Percentiles rank a stretch among this genome's conserved stretches.
Evolutionary conservation across 345 rosid species (phyloP).

Genomic region (Nasturtium officinale): DNA sequence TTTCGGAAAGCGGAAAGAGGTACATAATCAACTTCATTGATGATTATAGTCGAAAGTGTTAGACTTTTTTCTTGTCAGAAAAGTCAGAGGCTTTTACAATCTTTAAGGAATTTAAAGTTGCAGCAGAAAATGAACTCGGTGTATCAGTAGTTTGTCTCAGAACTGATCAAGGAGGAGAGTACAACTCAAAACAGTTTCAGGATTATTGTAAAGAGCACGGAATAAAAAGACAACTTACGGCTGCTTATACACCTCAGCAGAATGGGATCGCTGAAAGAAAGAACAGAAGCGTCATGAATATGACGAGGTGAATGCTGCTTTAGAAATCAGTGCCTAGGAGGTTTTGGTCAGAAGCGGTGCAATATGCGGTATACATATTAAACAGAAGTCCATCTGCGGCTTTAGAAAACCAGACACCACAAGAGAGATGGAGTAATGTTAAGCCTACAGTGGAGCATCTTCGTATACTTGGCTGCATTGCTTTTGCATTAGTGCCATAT

Average conservation of each 20-base stretch:
- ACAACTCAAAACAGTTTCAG: rapidly evolving
- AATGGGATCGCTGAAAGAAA: neutral
- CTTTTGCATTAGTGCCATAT: neutral
- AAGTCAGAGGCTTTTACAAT: neutral
- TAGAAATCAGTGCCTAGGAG: rapidly evolving
- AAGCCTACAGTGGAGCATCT: neutral
- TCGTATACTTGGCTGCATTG: neutral
- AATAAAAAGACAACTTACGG: neutral
- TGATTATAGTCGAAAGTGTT: neutral
- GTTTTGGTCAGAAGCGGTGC: neutral
- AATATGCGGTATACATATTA: neutral
- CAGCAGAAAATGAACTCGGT: neutral
- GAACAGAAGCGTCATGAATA: neutral
- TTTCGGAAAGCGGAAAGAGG: neutral
- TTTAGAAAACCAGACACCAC: rapidly evolving
- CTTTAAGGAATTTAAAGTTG: neutral
- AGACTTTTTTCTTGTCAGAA: neutral
- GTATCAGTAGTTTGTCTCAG: neutral
- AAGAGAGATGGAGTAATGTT: neutral
- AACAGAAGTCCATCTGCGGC: neutral
- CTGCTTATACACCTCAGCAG: neutral
- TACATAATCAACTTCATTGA: neutral
- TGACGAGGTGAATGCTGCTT: neutral
- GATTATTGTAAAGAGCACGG: neutral
- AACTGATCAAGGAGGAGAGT: neutral